phyloP scores from a whole-genome alignment of 2,329 filamentous ascomycete genomes.

The Chaetothyriales sp. region DNA sequence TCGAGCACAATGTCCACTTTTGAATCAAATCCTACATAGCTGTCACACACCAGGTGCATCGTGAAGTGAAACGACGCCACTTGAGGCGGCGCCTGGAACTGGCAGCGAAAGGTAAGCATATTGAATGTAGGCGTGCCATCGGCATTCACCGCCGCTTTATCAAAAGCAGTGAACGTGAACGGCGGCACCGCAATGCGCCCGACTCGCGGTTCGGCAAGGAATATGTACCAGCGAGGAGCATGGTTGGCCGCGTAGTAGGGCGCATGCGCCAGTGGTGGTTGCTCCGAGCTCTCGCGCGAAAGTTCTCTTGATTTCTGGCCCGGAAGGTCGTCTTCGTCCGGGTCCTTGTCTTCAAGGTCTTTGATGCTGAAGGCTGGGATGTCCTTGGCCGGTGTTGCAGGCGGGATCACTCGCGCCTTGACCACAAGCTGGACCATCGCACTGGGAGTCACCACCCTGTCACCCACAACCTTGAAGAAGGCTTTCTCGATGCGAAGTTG shows the following conservation, averaged over 20 bases:
- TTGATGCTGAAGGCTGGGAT: slow-evolving; percentile 59
- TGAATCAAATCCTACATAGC: slow-evolving; percentile 85
- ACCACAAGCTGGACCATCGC: slow-evolving; percentile 88
- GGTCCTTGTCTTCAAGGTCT: slow-evolving; percentile 81
- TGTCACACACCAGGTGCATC: slow-evolving; percentile 86
- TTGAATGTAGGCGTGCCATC: slow-evolving; percentile 74
- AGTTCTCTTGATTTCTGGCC: slow-evolving; percentile 59
- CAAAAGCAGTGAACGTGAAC: slow-evolving; percentile 86
- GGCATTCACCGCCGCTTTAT: slow-evolving; percentile 69
- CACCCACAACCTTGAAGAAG: slow-evolving; percentile 96
- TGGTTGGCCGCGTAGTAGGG: slow-evolving; percentile 83
- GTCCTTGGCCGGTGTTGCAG: slow-evolving; percentile 49
- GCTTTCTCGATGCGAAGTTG: slow-evolving; percentile 73
- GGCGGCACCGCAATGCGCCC: slow-evolving; percentile 93
- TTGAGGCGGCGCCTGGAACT: slow-evolving; percentile 88
- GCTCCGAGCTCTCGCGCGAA: slow-evolving; percentile 47
- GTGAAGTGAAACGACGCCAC: slow-evolving; percentile 87
- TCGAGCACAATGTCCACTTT: slow-evolving; percentile 80
- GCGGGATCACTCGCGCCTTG: slow-evolving; percentile 85
- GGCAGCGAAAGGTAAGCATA: slow-evolving; percentile 90
- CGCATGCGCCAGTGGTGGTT: slow-evolving; percentile 70
- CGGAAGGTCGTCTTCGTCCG: slow-evolving; percentile 81
- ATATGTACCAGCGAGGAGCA: slow-evolving; percentile 82
- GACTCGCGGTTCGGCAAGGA: slow-evolving; percentile 85
- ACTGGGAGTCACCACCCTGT: slow-evolving; percentile 79